Percentiles rank a stretch among this genome's conserved stretches.
phyloP scores from a whole-genome alignment of 2,329 filamentous ascomycete genomes.

The Stachybotrys chlorohalonatus region DNA sequence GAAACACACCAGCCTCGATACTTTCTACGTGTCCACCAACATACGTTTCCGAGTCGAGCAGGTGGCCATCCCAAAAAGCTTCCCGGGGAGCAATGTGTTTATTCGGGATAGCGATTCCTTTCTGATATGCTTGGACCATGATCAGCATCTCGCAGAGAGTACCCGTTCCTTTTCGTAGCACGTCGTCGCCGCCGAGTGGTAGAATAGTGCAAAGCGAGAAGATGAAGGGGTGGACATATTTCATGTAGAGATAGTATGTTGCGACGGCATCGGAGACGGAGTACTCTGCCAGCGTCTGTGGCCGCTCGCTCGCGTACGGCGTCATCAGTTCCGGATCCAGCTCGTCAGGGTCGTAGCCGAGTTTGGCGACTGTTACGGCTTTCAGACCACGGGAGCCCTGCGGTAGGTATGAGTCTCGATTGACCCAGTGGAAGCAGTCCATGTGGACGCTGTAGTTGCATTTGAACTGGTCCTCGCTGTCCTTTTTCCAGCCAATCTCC shows the following conservation, averaged over 20 bases:
- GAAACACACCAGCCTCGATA: conserved; percentile 96
- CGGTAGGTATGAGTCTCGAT: conserved; percentile 93
- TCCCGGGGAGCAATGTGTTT: conserved; percentile 90
- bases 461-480: conserved; percentile 92
- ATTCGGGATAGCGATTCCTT: conserved; percentile 87
- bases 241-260: conserved; percentile 99
- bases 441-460: conserved; percentile 95
- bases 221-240: conserved; percentile 99
- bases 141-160: conserved; percentile 99
- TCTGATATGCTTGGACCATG: conserved; percentile 95
- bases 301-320: conserved; percentile 78
- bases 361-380: conserved; percentile 93
- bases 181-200: conserved; percentile 85
- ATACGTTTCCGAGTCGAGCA: conserved; percentile 95
- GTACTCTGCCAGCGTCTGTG: conserved; percentile 92
- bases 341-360: conserved; percentile 97
- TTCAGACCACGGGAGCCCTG: conserved; percentile 96
- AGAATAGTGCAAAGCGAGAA: conserved; percentile 97
- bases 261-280: conserved; percentile 98
- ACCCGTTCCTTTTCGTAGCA: conserved; percentile 88
- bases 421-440: conserved; percentile 99
- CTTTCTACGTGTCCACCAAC: conserved; percentile 98
- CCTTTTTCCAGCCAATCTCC: conserved; percentile 94
- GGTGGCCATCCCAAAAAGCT: conserved; percentile 91
- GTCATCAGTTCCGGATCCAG: conserved; percentile 97